Conservation (phyloP, 225 moss, liverwort and hornwort genomes). For the Anthoceros angustus region DNA sequence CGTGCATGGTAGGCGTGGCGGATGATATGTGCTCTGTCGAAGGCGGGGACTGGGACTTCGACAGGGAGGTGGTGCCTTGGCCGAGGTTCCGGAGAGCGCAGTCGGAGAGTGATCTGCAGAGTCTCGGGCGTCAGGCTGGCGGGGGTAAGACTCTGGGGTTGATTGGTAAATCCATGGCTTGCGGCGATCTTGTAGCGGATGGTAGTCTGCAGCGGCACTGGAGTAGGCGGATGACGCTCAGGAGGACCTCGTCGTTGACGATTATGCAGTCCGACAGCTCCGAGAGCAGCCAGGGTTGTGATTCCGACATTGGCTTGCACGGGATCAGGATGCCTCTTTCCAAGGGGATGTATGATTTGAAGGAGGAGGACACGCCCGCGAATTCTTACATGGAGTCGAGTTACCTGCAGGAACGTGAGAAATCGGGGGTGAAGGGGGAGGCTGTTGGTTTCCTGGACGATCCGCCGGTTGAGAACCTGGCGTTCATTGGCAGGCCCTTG, state of each 20-base stretch:
- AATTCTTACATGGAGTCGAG: background rate
- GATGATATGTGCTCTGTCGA: conserved; percentile 12
- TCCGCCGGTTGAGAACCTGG: too few relatives aligned
- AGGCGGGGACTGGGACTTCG: conserved; percentile 18
- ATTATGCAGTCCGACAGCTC: conserved; percentile 6
- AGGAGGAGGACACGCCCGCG: background rate
- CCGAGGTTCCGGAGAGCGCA: conserved; percentile 15
- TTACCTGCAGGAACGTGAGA: background rate
- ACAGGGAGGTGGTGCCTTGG: background rate
- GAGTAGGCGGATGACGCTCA: conserved; percentile 5
- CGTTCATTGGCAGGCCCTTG: too few relatives aligned
- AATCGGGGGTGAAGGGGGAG: background rate
- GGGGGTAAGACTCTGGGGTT: conserved; percentile 9
- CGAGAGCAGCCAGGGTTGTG: conserved; percentile 7
- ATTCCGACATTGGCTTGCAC: background rate
- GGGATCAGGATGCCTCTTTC: background rate
- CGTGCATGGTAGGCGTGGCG: background rate
- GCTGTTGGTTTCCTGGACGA: too few relatives aligned
- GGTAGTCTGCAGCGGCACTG: conserved; percentile 3
- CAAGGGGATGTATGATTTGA: background rate
- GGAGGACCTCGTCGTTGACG: conserved; percentile 7
- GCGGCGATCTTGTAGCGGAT: too few relatives aligned
- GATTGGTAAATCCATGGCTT: too few relatives aligned
- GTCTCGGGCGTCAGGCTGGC: conserved; percentile 6
- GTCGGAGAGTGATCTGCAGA: conserved; percentile 23